Evolutionary conservation across 2,329 filamentous ascomycete genomes (phyloP).

Genomic region (Lasiodiplodia hormozganensis): DNA sequence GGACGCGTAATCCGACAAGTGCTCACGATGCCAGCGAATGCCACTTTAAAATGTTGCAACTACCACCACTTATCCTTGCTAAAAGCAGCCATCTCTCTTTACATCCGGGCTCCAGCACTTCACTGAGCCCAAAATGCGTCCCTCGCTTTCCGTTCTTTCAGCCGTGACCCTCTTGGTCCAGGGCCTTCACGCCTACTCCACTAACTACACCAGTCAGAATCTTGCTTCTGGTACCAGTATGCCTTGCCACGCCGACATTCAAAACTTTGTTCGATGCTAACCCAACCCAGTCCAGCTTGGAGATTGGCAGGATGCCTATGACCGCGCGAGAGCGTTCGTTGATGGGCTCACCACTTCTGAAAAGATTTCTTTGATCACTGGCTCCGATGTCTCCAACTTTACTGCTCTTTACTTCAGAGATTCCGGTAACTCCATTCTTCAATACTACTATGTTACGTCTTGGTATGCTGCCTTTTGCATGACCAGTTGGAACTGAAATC

Average conservation of each 20-base stretch:
- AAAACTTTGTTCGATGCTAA: background rate
- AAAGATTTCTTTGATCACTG: conserved; percentile 26
- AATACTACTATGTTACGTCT: conserved; percentile 26
- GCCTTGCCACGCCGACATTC: background rate
- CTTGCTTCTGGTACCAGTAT: conserved; percentile 20
- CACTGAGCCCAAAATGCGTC: conserved; percentile 5
- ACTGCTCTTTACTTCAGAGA: conserved; percentile 28
- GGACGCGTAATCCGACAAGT: conserved; percentile 11
- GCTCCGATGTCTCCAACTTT: conserved; percentile 26
- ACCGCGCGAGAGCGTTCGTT: conserved; percentile 20
- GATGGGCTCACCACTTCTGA: conserved; percentile 20
- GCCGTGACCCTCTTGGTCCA: conserved; percentile 17
- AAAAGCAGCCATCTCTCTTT: conserved; percentile 1
- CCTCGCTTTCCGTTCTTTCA: conserved; percentile 15
- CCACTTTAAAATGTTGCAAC: background rate
- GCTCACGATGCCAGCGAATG: background rate
- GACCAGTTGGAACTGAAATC: no score
- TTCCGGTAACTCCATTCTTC: conserved; percentile 26
- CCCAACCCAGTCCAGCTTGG: conserved; percentile 20
- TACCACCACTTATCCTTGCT: background rate
- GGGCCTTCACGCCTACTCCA: conserved; percentile 25
- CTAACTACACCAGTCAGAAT: conserved; percentile 22
- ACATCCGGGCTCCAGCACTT: background rate
- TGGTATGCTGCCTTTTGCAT: background rate
- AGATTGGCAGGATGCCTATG: conserved; percentile 27